Base-by-base conservation (phyloP, 2,329 filamentous ascomycete genomes). In the Fusarium bulbicola region DNA sequence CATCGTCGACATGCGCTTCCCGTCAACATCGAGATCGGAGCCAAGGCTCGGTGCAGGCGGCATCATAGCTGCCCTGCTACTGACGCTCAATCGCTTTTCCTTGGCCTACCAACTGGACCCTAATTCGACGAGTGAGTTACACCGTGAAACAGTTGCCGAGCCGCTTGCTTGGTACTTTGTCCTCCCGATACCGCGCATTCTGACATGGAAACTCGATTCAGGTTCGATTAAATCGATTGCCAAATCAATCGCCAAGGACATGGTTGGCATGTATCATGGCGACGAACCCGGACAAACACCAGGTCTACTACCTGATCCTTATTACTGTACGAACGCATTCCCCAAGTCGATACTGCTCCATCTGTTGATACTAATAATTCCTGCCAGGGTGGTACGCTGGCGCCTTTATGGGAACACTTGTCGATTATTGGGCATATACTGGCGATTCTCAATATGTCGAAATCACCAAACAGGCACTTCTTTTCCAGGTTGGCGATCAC, bases 401-500 rank as follows among this genome's bases (percentile, higher is more conserved):
- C 59, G 92, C 92, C 63, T 90, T 95, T 85, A 86, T 91, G 82
- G 89, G 89, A 28, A 86, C 92, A 6, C 84, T 96, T 70, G 86
- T 97, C 59, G 93, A 96, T 77, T 96, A 96, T 80, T 97, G 93
- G 93, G 93, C 91, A 79, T 93, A 94, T 79, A 95, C 93, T 0
- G 91, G 91, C 26, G 93, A 95, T 78, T 83, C 86, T 8, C 86
- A 87, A 39, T 96, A 93, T 83, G 95, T 95, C 79, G 84, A 90
- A 21, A 83, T 93, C 46, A 88, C 90, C 21, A 87, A 86, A 40
- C 86, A 93, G 72, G 94, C 89, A 18, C 86, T 97, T 75, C 86
- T 95, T 52, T 91, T 89, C 79, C 94, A 97, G 81, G 90, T 92
- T 59, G 93, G 93, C 60, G 86, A 89, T 5, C 86, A 92, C 77